Percentiles rank a stretch among this genome's conserved stretches.
phyloP scores from a whole-genome alignment of 257 asterid genomes.

The Striga asiatica region DNA sequence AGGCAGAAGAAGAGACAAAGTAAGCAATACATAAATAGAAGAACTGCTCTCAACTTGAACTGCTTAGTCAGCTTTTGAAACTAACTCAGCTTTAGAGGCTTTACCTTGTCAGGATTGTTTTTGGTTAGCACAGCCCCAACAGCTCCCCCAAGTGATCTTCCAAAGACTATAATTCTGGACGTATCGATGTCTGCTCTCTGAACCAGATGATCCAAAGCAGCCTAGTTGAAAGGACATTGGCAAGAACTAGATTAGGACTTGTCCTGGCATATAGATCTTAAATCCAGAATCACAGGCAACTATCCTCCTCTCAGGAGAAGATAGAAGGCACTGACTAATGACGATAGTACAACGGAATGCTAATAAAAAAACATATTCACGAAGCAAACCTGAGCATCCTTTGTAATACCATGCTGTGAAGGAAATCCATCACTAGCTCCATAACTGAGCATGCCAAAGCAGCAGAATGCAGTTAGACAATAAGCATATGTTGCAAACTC shows the following conservation, averaged over 20 bases:
- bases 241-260: slow-evolving; percentile 12
- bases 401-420: slow-evolving; percentile 78
- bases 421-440: slow-evolving; percentile 99
- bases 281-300: neutral
- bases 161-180: slow-evolving; percentile 80
- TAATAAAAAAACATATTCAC: neutral
- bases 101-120: slow-evolving; percentile 90
- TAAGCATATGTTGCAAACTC: slow-evolving; percentile 4
- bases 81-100: neutral
- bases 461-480: slow-evolving; percentile 15
- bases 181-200: slow-evolving; percentile 90
- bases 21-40: slow-evolving; percentile 1
- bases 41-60: slow-evolving; percentile 3
- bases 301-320: neutral
- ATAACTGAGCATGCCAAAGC: slow-evolving; percentile 42
- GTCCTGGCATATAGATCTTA: neutral
- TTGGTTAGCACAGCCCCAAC: slow-evolving; percentile 79
- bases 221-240: slow-evolving; percentile 33
- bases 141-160: slow-evolving; percentile 99
- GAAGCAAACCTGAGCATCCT: slow-evolving; percentile 87
- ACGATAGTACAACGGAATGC: neutral
- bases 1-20: slow-evolving; percentile 3
- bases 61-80: neutral
- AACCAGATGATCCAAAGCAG: slow-evolving; percentile 89
- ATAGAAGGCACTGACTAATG: neutral